Percentiles rank a stretch among this genome's conserved stretches.
Conservation (phyloP, 768 basidiomycete genomes). For the Mycena epipterygia region DNA sequence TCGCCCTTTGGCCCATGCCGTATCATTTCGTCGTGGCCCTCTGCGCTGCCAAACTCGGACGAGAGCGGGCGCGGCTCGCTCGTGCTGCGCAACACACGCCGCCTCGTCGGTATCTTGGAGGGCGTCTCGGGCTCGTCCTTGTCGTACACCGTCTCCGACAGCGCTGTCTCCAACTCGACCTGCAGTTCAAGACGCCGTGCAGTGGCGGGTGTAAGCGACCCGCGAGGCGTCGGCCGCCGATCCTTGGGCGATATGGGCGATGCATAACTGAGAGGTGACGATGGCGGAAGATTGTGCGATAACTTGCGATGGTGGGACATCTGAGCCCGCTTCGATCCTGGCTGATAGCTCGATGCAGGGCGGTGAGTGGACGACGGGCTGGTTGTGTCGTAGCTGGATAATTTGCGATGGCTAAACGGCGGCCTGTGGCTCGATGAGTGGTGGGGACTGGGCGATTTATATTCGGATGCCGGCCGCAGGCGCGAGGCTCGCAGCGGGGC, state of each 20-base stretch:
- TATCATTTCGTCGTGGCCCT: neutral
- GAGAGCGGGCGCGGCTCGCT: constrained; percentile 15
- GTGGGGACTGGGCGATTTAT: neutral
- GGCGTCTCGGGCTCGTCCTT: neutral
- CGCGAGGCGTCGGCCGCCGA: neutral
- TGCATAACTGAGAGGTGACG: constrained; percentile 7
- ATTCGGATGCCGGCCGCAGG: neutral
- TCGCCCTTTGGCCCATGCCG: neutral
- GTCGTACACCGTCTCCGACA: constrained; percentile 23
- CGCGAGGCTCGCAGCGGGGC: neutral
- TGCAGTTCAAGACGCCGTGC: neutral
- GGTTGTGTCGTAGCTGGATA: constrained; percentile 2
- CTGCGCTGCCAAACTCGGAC: constrained; percentile 5
- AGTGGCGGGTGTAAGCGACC: neutral
- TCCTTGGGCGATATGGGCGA: neutral
- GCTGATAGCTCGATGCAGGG: neutral
- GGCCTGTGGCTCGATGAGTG: no score
- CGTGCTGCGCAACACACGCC: constrained; percentile 2
- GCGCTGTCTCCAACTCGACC: constrained; percentile 19
- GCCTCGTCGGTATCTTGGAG: neutral
- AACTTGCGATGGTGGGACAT: constrained; percentile 11
- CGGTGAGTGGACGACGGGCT: neutral
- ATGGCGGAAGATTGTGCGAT: neutral
- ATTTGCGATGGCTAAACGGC: neutral
- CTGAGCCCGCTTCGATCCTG: neutral